Conservation (phyloP, 345 rosid genomes). For the Geranium rotundifolium region DNA sequence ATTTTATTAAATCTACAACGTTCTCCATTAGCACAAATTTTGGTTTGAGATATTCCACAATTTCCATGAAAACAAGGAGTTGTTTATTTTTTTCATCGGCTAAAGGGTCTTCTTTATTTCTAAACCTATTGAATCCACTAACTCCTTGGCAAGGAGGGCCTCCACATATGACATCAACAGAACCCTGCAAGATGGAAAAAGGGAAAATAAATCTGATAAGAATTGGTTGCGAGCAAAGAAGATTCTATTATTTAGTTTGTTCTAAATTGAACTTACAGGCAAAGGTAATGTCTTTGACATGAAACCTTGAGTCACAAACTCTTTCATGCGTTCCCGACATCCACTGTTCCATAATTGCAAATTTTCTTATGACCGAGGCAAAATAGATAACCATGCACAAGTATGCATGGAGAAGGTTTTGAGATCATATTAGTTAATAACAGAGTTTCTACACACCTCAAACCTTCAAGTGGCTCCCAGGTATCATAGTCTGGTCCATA, state of each 20-base stretch:
- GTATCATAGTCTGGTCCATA: slow-evolving; percentile 43
- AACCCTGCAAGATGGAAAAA: slow-evolving; percentile 29
- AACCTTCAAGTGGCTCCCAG: slow-evolving; percentile 58
- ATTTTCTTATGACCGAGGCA: neutral
- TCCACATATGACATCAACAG: slow-evolving; percentile 65
- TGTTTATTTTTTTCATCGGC: slow-evolving; percentile 56
- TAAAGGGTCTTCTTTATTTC: slow-evolving; percentile 38
- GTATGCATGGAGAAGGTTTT: neutral
- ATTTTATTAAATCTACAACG: slow-evolving; percentile 60
- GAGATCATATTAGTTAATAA: too few relatives aligned
- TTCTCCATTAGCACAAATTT: slow-evolving; percentile 73
- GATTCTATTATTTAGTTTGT: too few relatives aligned
- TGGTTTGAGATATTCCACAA: slow-evolving; percentile 54
- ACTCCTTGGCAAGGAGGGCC: slow-evolving; percentile 91
- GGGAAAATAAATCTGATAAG: neutral
- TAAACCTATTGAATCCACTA: slow-evolving; percentile 63
- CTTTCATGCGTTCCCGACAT: slow-evolving; percentile 30
- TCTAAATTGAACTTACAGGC: slow-evolving; percentile 30
- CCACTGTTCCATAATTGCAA: slow-evolving; percentile 20
- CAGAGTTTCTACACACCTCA: slow-evolving; percentile 26
- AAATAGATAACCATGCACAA: neutral
- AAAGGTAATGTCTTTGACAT: slow-evolving; percentile 40
- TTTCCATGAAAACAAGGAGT: slow-evolving; percentile 49
- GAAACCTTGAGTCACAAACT: slow-evolving; percentile 42
- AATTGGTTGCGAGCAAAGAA: neutral